Conservation (phyloP, 345 rosid species). For the Lenwebbia sp. region DNA sequence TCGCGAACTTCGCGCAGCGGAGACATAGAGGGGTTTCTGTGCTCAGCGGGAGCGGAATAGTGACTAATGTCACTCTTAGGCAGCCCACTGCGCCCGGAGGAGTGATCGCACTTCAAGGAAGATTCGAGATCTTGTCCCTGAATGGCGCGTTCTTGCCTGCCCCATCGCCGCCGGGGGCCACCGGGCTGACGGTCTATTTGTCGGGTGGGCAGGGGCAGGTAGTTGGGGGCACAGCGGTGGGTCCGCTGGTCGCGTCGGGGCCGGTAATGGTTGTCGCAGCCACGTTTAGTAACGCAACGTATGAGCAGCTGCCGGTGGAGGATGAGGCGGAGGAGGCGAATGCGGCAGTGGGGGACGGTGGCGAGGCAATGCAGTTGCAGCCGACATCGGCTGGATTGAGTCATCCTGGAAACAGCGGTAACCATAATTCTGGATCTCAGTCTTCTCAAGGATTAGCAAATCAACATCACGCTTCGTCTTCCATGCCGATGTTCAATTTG, state of each 20-base stretch:
- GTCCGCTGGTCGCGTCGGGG: slow-evolving; percentile 65
- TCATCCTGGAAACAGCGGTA: slow-evolving; percentile 1
- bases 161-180: slow-evolving; percentile 69
- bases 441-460: slow-evolving; percentile 13
- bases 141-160: slow-evolving; percentile 69
- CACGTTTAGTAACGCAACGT: slow-evolving; percentile 70
- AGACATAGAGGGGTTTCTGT: slow-evolving; percentile 76
- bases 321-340: slow-evolving; percentile 25
- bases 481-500: slow-evolving; percentile 57
- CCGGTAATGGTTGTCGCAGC: slow-evolving; percentile 86
- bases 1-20: slow-evolving; percentile 50
- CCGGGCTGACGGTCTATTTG: slow-evolving; percentile 62
- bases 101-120: slow-evolving; percentile 56
- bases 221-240: slow-evolving; percentile 69
- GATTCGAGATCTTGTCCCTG: slow-evolving; percentile 82
- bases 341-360: not conserved
- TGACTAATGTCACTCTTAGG: slow-evolving; percentile 61
- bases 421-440: slow-evolving; percentile 8
- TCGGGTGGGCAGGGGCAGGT: slow-evolving; percentile 92
- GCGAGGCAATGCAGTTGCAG: slow-evolving; percentile 19
- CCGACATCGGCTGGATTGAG: not conserved
- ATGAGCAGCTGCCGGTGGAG: slow-evolving; percentile 68
- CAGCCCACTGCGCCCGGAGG: slow-evolving; percentile 74
- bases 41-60: slow-evolving; percentile 72
- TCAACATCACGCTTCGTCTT: slow-evolving; percentile 1